These are phyloP conservation scores for Aspergillus brunneoviolaceus DNA, from an alignment of 2,329 filamentous ascomycete species.

Conservation along the genomic window DNA sequence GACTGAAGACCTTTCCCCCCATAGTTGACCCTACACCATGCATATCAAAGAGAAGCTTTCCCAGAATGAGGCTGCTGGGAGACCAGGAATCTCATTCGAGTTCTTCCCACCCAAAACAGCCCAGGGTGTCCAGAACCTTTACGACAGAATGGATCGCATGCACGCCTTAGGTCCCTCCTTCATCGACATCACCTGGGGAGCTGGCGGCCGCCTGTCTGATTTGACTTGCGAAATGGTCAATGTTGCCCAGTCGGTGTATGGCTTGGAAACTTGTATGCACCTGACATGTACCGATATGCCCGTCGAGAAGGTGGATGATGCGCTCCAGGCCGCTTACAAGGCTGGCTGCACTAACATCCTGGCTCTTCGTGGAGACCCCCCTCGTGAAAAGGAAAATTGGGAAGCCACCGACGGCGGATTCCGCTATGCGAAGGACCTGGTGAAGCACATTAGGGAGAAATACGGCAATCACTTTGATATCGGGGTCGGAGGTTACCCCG, in stretches of 20 bases:
- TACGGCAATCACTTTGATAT: conserved; percentile 95
- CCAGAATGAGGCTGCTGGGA: conserved; percentile 73
- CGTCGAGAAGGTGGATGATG: conserved; percentile 83
- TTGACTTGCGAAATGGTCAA: conserved; percentile 97
- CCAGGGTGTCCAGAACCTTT: conserved; percentile 92
- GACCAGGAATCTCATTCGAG: conserved; percentile 96
- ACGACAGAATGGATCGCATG: conserved; percentile 99
- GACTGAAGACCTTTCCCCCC: neutral
- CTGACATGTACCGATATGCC: conserved; percentile 99
- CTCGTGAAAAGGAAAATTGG: conserved; percentile 92
- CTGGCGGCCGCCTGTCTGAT: conserved; percentile 85
- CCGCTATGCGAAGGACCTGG: conserved; percentile 87
- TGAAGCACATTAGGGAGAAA: conserved; percentile 73
- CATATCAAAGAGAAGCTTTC: conserved; percentile 91
- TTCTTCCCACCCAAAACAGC: conserved; percentile 97
- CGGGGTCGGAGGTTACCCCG: conserved; percentile 93
- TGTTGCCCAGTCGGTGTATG: conserved; percentile 91
- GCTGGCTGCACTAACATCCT: conserved; percentile 97
- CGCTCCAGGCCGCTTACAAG: conserved; percentile 84
- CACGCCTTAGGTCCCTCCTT: conserved; percentile 90
- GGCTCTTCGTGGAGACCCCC: conserved; percentile 88
- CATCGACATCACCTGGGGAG: conserved; percentile 98
- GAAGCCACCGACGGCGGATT: conserved; percentile 83
- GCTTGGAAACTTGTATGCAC: conserved; percentile 98
- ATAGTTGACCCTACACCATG: conserved; percentile 59